Conservation (phyloP, 768 basidiomycete species). For the Calocera cornea region DNA sequence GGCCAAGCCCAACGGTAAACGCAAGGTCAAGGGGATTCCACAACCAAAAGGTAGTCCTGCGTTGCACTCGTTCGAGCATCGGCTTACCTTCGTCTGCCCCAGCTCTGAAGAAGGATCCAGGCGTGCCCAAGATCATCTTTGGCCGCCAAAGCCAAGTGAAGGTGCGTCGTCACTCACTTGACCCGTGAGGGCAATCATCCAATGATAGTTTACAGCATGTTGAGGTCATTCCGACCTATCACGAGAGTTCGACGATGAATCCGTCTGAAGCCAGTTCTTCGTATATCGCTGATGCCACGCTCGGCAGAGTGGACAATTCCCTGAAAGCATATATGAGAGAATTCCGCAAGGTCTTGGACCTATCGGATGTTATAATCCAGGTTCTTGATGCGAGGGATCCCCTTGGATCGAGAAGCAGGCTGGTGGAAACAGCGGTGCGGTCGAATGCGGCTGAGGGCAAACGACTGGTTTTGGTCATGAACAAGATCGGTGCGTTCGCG, state of each 20-base stretch:
- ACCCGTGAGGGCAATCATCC: neutral
- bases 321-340: constrained; percentile 21
- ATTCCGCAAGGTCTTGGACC: constrained; percentile 65
- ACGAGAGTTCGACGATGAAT: constrained; percentile 4
- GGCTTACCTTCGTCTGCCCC: neutral
- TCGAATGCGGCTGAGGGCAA: constrained; percentile 79
- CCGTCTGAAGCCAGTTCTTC: constrained; percentile 7
- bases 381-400: constrained; percentile 87
- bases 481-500: constrained; percentile 70
- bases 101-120: constrained; percentile 85
- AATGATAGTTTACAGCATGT: neutral
- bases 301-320: constrained; percentile 25
- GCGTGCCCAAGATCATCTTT: constrained; percentile 68
- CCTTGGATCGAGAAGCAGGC: constrained; percentile 76
- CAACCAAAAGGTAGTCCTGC: neutral
- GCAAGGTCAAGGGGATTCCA: neutral
- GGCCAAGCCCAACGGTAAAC: neutral
- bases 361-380: constrained; percentile 77
- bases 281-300: constrained; percentile 21
- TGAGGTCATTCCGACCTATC: constrained; percentile 6
- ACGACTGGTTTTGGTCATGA: constrained; percentile 84
- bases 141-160: constrained; percentile 42
- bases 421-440: constrained; percentile 89
- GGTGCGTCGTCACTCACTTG: constrained; percentile 11
- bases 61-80: neutral